These are phyloP conservation scores for maize (Zea mays) DNA, from an alignment of 176 grass and related monocot species.

Conservation along the genomic window DNA sequence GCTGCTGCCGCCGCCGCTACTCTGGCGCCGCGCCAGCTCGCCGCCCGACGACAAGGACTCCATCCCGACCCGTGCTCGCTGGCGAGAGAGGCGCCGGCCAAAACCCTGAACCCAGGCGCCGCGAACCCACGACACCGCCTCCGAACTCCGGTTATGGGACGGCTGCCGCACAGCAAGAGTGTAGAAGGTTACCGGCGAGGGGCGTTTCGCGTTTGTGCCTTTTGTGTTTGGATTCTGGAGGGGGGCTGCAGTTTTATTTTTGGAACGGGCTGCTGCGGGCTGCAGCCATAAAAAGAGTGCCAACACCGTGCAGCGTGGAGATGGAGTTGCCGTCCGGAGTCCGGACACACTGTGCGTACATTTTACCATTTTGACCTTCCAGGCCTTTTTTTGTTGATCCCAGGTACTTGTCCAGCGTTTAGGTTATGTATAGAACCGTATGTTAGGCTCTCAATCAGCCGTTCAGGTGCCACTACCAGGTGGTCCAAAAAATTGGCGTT, in stretches of 20 bases:
- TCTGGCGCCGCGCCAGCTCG: slow-evolving; percentile 24
- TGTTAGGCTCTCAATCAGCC: too few relatives aligned
- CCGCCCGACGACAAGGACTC: slow-evolving; percentile 28
- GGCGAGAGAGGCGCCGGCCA: slow-evolving; percentile 28
- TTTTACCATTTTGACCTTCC: too few relatives aligned
- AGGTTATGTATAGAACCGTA: too few relatives aligned
- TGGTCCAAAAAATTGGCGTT: too few relatives aligned
- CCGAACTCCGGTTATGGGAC: neutral
- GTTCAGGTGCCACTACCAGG: too few relatives aligned
- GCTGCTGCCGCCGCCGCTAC: neutral
- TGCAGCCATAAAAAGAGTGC: too few relatives aligned
- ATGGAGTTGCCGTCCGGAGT: too few relatives aligned
- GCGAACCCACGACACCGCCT: neutral
- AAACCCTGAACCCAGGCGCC: slow-evolving; percentile 19
- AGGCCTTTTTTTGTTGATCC: too few relatives aligned
- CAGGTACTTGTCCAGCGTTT: too few relatives aligned
- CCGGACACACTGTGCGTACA: too few relatives aligned
- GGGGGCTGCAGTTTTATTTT: neutral
- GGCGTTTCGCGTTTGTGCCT: neutral
- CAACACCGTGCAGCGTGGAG: too few relatives aligned
- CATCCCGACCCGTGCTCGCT: slow-evolving; percentile 28
- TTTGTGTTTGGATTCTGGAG: neutral
- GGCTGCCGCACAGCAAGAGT: neutral
- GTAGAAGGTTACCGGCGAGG: neutral
- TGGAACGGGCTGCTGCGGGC: too few relatives aligned